Base-by-base conservation (phyloP, 257 asterid genomes). In the Apocynum venetum region DNA sequence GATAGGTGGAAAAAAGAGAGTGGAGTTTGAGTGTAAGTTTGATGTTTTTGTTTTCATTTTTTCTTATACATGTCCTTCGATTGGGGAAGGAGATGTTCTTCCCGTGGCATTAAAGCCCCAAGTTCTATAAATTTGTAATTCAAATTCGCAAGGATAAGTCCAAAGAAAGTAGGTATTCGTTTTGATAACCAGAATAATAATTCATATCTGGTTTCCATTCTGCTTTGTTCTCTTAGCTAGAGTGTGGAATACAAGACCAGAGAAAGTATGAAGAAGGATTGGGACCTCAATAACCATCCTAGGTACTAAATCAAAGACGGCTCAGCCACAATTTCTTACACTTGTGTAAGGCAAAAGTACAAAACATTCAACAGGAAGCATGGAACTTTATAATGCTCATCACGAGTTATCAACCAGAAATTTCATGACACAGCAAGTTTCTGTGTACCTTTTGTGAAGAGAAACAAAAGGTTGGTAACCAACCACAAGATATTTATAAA, bases 11-110 rank as follows among this genome's bases (percentile, higher is more conserved):
- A 44, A 41, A 73, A 52, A 19, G 52, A 74, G 77, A 4, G 67
- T 8, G 11, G 59, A 78, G 61, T 70, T 20, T 71, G 72, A 44
- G 57, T 36, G 71, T 25, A 57, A 76, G 35, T n/a, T 53, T 14
- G 13, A 8, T 1, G 67, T 56, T 56, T 64, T 43, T 11, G 35
- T 68, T 20, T 3, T 20, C 17, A 15, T 14, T 67, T 7, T 9
- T 68, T 43, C 52, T 19, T 43, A 7, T 43, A 43, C 38, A 43
- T 19, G 17, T 43, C 73, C 53, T 20, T 20, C 2, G 35, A 43
- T 68, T 43, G 38, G 52, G 71, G 51, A 67, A 67, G 52, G 53
- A 68, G 31, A 43, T 38, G 71, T 38, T 66, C 49, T 40, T 66
- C 35, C 0, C 14, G 48, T 65, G 41, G n/a, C 3, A 36, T 17